Base-by-base conservation (phyloP, 768 basidiomycete genomes). In the Calocera viscosa region DNA sequence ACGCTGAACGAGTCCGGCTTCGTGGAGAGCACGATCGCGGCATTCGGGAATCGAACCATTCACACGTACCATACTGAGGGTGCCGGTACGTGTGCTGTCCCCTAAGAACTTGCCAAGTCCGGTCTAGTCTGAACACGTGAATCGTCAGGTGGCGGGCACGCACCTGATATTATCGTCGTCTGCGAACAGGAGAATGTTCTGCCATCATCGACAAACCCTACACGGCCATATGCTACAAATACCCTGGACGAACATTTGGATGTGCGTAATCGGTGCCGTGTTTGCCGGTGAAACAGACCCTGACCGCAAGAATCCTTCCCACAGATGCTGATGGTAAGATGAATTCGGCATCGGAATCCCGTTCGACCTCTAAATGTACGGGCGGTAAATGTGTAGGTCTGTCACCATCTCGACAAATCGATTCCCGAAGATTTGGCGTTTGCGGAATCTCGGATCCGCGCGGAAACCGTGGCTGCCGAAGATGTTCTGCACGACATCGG, bases 1-100 rank as follows among this genome's bases (percentile, higher is more conserved):
- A 98, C 95, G 0, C 76, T 98, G 68, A 98, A 98, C 74, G 96
- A 99, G 78, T 92, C 91, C 69, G 95, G 94, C 1, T 98, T 95
- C 73, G 92, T 97, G 5, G 92, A 99, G 76, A 88, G 92, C 91
- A 72, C 47, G 84, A 90, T 98, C 64, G 84, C 82, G 12, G 94
- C 96, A 0, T 93, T 98, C 75, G 91, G 87, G 1, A 83, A 83
- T 1, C 84, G 94, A 24, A 94, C 94, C 0, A 98, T 99, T 66
- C 95, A 98, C 72, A 94, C 94, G 12, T 99, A 98, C 74, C 96
- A 98, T 72, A 93, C 86, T 0, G 95, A 97, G 79, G 95, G 95
- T 49, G 94, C 94, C 65, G 94, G 91, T 86, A 66, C 64, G 71
- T 66, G 39, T 26, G 38, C 28, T 32, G 35, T 38, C 35, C 35